Evolutionary conservation across 805 yeast genomes (phyloP).

Genomic region (Wickerhamomyces kurtzmanii): DNA sequence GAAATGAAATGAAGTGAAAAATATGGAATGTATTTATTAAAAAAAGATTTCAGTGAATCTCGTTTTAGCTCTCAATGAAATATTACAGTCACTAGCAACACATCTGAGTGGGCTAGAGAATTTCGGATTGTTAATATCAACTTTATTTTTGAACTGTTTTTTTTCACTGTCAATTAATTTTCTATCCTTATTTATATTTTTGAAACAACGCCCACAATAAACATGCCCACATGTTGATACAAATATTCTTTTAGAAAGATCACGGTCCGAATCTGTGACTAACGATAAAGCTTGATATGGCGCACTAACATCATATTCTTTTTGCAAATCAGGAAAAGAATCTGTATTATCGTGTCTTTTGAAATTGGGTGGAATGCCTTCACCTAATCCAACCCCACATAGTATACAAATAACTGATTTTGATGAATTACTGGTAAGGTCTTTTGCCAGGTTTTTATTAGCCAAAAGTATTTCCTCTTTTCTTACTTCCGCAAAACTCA

Average conservation of each 20-base stretch:
- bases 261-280: constrained; percentile 45
- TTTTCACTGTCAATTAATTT: constrained; percentile 8
- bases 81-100: constrained; percentile 41
- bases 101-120: constrained; percentile 49
- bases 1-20: too few relatives aligned
- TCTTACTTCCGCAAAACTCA: constrained; percentile 1
- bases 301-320: constrained; percentile 33
- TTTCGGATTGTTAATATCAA: constrained; percentile 23
- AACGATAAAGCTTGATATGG: constrained; percentile 53
- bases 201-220: constrained; percentile 79
- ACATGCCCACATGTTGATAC: constrained; percentile 72
- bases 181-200: constrained; percentile 41
- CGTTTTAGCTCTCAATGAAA: constrained; percentile 31
- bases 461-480: constrained; percentile 1
- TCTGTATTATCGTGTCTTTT: constrained; percentile 16
- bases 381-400: constrained; percentile 68
- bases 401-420: constrained; percentile 53
- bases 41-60: constrained; percentile 48
- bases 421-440: too few relatives aligned
- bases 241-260: constrained; percentile 57
- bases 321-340: constrained; percentile 19
- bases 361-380: constrained; percentile 54
- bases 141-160: constrained; percentile 9
- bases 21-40: constrained; percentile 6
- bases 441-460: too few relatives aligned